Percentiles rank a stretch among this genome's conserved stretches.
phyloP scores from a whole-genome alignment of 805 yeast species.

The Starmerella cellae region DNA sequence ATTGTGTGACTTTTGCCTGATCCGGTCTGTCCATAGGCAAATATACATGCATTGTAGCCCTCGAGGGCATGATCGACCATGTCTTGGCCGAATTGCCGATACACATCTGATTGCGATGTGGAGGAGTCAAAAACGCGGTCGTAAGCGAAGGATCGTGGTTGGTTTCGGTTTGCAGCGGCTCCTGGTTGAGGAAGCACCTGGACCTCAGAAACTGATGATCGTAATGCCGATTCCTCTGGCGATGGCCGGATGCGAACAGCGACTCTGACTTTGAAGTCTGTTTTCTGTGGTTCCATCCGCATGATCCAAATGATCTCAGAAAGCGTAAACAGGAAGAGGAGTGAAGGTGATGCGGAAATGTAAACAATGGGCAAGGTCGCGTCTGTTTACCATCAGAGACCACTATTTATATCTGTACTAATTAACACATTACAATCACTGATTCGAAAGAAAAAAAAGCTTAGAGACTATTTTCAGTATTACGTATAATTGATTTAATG shows the following conservation, averaged over 20 bases:
- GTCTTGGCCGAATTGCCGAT: slow-evolving; percentile 43
- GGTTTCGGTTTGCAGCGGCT: slow-evolving; percentile 16
- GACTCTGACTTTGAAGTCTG: slow-evolving; percentile 27
- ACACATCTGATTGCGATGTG: slow-evolving; percentile 38
- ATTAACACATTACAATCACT: no score
- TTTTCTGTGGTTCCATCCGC: background rate
- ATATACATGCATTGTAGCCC: slow-evolving; percentile 62
- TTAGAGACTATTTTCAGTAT: no score
- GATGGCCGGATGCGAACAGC: slow-evolving; percentile 31
- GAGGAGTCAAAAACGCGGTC: slow-evolving; percentile 39
- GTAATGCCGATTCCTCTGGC: background rate
- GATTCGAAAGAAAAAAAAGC: no score
- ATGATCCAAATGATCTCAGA: no score
- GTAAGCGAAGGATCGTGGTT: slow-evolving; percentile 34
- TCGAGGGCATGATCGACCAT: slow-evolving; percentile 48
- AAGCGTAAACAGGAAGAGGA: no score
- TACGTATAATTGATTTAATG: no score
- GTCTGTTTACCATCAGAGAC: no score
- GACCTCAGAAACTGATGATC: slow-evolving; percentile 20
- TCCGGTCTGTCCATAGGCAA: slow-evolving; percentile 75
- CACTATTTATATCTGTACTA: no score
- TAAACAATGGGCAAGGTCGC: no score
- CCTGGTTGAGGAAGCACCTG: slow-evolving; percentile 14
- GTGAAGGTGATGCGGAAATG: no score
- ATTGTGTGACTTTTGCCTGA: slow-evolving; percentile 76